Conservation (phyloP, 1,284 basidiomycete genomes). For the Marasmius tenuissimus region DNA sequence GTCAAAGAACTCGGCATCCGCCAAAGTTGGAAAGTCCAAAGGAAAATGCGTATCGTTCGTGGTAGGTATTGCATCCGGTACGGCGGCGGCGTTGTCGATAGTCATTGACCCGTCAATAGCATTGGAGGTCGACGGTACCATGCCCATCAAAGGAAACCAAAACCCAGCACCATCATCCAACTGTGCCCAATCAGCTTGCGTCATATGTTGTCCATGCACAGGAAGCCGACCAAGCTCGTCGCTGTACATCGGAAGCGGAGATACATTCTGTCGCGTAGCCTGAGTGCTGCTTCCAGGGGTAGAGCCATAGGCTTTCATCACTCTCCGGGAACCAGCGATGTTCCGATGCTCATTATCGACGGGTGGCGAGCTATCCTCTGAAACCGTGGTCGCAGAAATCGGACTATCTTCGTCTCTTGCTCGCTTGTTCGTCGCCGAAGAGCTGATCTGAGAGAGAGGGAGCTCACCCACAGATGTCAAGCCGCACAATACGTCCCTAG, state of each 20-base stretch:
- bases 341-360: constrained; percentile 5
- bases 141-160: neutral
- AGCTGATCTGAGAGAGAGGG: constrained; percentile 54
- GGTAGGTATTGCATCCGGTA: neutral
- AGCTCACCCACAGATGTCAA: constrained; percentile 67
- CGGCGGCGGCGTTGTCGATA: neutral
- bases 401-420: constrained; percentile 57
- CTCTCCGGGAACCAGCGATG: constrained; percentile 28
- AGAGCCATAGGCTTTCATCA: neutral
- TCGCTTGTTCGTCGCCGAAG: constrained; percentile 53
- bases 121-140: neutral
- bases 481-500: constrained; percentile 68
- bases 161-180: neutral
- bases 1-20: neutral
- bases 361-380: constrained; percentile 11
- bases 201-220: neutral
- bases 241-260: constrained; percentile 11
- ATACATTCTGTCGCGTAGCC: constrained; percentile 18
- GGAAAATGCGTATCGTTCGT: neutral
- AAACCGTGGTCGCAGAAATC: constrained; percentile 13
- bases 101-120: neutral
- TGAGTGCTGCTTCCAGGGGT: neutral
- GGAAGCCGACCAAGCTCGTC: neutral
- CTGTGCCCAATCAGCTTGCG: neutral
- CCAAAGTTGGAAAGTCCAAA: neutral